phyloP scores from a whole-genome alignment of 2,329 filamentous ascomycete genomes.

The Aspergillus sp. region DNA sequence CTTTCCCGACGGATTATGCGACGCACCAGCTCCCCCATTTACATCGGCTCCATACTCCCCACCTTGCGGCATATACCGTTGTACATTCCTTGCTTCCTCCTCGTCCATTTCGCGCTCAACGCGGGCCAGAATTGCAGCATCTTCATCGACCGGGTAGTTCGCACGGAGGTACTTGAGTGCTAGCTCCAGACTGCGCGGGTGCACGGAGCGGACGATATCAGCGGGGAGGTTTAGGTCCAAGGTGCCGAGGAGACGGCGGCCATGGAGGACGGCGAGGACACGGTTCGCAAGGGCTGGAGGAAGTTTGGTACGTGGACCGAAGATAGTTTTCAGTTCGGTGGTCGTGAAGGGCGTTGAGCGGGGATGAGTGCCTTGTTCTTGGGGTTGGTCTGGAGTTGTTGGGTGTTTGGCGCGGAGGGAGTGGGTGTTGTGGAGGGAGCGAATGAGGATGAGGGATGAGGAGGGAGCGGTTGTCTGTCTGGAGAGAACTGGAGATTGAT shows the following conservation, averaged over 20 bases:
- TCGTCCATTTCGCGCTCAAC: constrained; percentile 44
- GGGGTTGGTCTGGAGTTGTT: constrained; percentile 10
- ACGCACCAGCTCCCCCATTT: constrained; percentile 29
- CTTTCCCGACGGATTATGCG: constrained; percentile 45
- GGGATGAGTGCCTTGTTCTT: constrained; percentile 31
- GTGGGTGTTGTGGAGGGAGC: constrained; percentile 25
- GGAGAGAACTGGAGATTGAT: not conserved
- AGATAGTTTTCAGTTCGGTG: constrained; percentile 38
- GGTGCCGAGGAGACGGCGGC: constrained; percentile 47
- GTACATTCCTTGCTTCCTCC: constrained; percentile 43
- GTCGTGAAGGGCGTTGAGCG: constrained; percentile 34
- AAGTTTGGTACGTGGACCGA: constrained; percentile 32
- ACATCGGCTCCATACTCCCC: constrained; percentile 45
- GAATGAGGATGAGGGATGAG: not conserved
- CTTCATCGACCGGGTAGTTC: constrained; percentile 49
- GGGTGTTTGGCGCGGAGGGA: constrained; percentile 16
- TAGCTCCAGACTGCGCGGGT: constrained; percentile 35
- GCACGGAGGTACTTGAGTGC: constrained; percentile 46
- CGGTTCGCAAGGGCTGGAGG: constrained; percentile 39
- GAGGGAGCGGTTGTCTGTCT: no score
- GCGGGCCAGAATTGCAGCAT: constrained; percentile 50
- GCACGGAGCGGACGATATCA: constrained; percentile 38
- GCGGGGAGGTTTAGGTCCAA: constrained; percentile 46
- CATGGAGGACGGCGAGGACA: constrained; percentile 43
- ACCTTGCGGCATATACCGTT: constrained; percentile 48